Evolutionary conservation across 768 basidiomycete genomes (phyloP), one percentile per base, ranked within the genome.

Genomic region (Phaeotremella fagi): DNA sequence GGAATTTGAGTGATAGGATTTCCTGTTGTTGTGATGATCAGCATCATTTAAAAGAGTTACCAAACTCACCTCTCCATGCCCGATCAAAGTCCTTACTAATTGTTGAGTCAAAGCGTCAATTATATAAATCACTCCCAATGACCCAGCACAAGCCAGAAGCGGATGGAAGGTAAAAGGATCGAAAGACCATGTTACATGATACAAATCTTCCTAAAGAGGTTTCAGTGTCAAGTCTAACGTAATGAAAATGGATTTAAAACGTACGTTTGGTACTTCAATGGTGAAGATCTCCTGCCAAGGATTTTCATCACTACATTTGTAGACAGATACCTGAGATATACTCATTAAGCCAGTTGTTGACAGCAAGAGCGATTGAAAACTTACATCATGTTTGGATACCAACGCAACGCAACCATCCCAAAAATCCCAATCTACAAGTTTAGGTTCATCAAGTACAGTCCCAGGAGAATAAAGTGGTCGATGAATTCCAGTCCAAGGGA

Each of bases 1-100:
- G 59, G 41, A 62, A 59, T 7, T 52, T 23, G 0, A 69, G 37
- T 16, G 45, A 37, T 16, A 60, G 52, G 22, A 72, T 54, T 4
- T 55, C 52, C 70, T 69, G 50, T 18, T 28, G 14, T n/a, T 14
- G 27, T 15, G 22, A 38, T 15, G 18, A 5, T 6, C 20, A 33
- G 11, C 16, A 37, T 27, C 41, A 20, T 33, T 7, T 16, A 7
- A 41, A 20, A 41, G 22, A 11, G 45, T 14, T 16, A 20, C n/a
- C 16, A 23, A 4, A 54, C 64, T 50, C 45, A 72, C 71, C 22
- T 56, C 66, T 11, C 71, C 71, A 44, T 72, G 71, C 0, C 71
- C 71, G 43, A 31, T 47, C 14, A 72, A 43, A 0, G 58, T 50
- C 15, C 66, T 42, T 3, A 64, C 9, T 5, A 51, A 29, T n/a